Evolutionary conservation across 2,329 filamentous ascomycete species (phyloP), one percentile per base, ranked within the genome.

Genomic region (Septoria linicola): DNA sequence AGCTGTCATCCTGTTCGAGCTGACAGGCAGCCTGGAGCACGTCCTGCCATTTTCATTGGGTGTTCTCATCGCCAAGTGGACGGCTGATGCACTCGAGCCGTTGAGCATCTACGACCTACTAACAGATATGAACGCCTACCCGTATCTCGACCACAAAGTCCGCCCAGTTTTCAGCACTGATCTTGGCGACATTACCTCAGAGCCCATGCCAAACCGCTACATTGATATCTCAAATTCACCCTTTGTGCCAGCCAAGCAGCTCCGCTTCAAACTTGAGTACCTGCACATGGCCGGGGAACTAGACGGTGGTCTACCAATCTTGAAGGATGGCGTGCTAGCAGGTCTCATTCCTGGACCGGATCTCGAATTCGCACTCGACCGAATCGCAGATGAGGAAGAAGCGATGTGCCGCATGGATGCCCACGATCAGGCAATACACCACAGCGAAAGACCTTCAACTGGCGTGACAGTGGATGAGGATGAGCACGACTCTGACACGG

Each of bases 1-100:
- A 7, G 91, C 90, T 0, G 90, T 97, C 64, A 97, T 99, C 54
- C 76, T 97, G 1, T 97, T 99, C 62, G 93, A 99, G 69, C 77
- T 99, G 30, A 99, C 93, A 0, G 93, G 93, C 49, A 96, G 89
- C 67, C 76, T 97, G 41, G 89, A 97, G 68, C 95, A 97, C 63
- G 93, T 99, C 3, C 75, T 99, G 8, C 93, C 93, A 0, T 97
- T 97, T 69, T 96, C 91, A 0, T 75, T 99, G 7, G 87, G 89
- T 0, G 89, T 99, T 27, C 77, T 97, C 3, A 90, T 95, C 21
- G 85, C 92, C n/a, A 99, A 99, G 73, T 99, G 93, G 93, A 96
- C 90, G 0, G 91, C 93, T 0, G 93, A 97, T 71, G 91, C 90
- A 3, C 82, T 99, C 44, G 93, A 99, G 70, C 93, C 92, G 13